Conservation (phyloP, 495 filamentous ascomycete genomes). For the Astrothelium macrocarpum region DNA sequence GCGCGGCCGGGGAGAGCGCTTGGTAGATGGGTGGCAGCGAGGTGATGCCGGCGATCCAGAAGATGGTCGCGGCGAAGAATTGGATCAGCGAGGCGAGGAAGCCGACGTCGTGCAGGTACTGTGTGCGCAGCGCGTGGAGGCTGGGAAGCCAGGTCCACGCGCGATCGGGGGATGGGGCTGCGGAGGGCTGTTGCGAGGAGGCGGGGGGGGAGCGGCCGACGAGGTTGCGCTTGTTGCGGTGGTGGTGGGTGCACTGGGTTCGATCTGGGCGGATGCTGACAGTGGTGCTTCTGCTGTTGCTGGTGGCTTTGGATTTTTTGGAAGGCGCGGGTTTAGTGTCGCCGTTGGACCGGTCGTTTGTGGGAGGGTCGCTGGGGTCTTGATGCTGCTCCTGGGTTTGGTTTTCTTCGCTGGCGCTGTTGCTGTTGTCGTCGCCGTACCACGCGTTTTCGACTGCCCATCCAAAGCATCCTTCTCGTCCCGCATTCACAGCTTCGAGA, state of each 20-base stretch:
- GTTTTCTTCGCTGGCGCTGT: neutral
- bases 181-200: slow-evolving; percentile 10
- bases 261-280: slow-evolving; percentile 7
- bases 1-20: slow-evolving; percentile 36
- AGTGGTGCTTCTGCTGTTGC: neutral
- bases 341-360: neutral
- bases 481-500: slow-evolving; percentile 61
- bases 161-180: slow-evolving; percentile 5
- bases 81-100: slow-evolving; percentile 56
- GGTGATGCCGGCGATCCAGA: slow-evolving; percentile 60
- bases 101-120: slow-evolving; percentile 59
- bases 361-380: neutral
- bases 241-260: slow-evolving; percentile 41
- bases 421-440: neutral
- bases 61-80: slow-evolving; percentile 54
- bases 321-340: neutral
- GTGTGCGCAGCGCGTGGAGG: slow-evolving; percentile 44
- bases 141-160: slow-evolving; percentile 56
- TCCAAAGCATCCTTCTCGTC: slow-evolving; percentile 57
- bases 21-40: slow-evolving; percentile 50
- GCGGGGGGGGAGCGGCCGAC: slow-evolving; percentile 26
- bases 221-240: slow-evolving; percentile 42
- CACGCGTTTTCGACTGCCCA: slow-evolving; percentile 49
- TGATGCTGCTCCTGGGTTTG: neutral
- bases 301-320: neutral